Base-by-base conservation (phyloP, 345 rosid genomes). In the Linum usitatissimum region DNA sequence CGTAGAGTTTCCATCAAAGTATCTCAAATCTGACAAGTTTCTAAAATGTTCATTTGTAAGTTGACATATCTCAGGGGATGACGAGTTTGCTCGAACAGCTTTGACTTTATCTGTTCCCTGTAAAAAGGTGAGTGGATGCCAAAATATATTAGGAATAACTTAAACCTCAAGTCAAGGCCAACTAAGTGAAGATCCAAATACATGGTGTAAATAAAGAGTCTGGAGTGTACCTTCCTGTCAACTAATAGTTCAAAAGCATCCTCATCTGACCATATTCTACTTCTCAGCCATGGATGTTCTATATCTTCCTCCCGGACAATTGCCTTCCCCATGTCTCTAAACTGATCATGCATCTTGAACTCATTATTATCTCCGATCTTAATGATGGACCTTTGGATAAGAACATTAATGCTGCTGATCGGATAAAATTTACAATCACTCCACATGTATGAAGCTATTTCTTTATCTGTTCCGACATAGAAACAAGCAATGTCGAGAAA, bases 401-500 rank as follows among this genome's bases (percentile, higher is more conserved):
- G 51, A 45, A 45, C 51, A 45, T 45, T 45, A 45, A 45, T 45
- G 10, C 51, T 45, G 17, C 51, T 45, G 51, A 12, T 12, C 4
- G 51, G 51, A 45, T 45, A 45, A 45, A 45, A 45, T 15, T 45
- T 45, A 45, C 51, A 45, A 45, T 45, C 51, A 45, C 51, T 45
- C 51, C 51, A 45, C 51, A 45, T 45, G 51, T 45, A 45, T 10
- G 51, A 45, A 45, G 51, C 51, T 45, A 10, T 45, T 45, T 23
- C 56, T 15, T 17, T 53, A 18, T 59, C n/a, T 19, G 30, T 20
- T 20, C 48, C 54, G 18, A 30, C 38, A 18, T 63, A 67, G 56
- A 66, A 73, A 36, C 71, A 67, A 3, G 76, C 72, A 38, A 72
- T 31, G 60, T 72, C 65, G 3, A 72, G 71, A 64, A 70, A 73